Conservation (phyloP, 2,329 filamentous ascomycete species). For the Xylaria polymorpha region DNA sequence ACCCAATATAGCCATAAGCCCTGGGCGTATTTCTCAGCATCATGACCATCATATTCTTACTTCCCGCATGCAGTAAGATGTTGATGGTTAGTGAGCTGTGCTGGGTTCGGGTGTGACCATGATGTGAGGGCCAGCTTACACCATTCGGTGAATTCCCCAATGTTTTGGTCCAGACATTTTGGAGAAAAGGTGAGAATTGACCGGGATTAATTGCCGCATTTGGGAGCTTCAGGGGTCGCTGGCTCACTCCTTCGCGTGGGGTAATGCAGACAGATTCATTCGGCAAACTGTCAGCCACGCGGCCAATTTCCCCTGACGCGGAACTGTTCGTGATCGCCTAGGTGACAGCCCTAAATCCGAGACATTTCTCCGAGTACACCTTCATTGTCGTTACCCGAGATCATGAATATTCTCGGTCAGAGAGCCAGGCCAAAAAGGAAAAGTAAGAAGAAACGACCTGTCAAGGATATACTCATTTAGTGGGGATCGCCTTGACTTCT, state of each 20-base stretch:
- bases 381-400: not conserved
- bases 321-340: conserved; percentile 1
- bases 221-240: conserved; percentile 25
- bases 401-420: not conserved
- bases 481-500: not conserved
- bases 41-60: not conserved
- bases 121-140: conserved; percentile 16
- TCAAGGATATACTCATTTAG: not conserved
- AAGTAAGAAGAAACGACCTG: not conserved
- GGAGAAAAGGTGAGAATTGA: conserved; percentile 13
- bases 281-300: conserved; percentile 30
- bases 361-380: not conserved
- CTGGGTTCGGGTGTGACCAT: conserved; percentile 2
- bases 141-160: not conserved
- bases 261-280: conserved; percentile 21
- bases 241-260: conserved; percentile 24
- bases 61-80: conserved; percentile 5
- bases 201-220: conserved; percentile 33
- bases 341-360: not conserved
- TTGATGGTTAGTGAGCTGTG: not conserved
- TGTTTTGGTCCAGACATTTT: conserved; percentile 9
- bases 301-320: conserved; percentile 17
- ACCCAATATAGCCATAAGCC: conserved; percentile 2
- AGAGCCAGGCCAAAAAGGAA: not conserved
- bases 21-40: conserved; percentile 26